phyloP scores from a whole-genome alignment of 331 rosid species.

The Phaseolus coccineus region DNA sequence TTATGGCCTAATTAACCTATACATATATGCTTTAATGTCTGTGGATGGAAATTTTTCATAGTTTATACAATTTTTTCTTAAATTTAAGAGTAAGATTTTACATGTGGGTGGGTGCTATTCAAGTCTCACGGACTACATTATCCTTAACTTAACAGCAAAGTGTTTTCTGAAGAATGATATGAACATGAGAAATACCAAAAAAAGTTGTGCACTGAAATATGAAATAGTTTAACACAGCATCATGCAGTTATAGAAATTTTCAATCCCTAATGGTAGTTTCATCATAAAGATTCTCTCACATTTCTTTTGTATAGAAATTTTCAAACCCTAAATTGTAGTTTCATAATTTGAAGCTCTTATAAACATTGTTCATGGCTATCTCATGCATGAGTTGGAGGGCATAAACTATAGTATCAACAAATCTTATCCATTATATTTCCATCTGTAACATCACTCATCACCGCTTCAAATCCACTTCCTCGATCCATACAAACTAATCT shows the following conservation, averaged over 20 bases:
- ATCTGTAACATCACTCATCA: background rate
- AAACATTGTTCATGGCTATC: background rate
- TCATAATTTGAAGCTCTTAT: background rate
- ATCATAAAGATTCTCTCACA: background rate
- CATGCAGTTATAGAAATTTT: too few relatives aligned
- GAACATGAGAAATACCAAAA: too few relatives aligned
- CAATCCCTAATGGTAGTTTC: background rate
- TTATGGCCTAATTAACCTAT: constrained; percentile 14
- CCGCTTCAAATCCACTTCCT: background rate
- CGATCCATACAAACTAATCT: background rate
- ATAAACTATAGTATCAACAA: background rate
- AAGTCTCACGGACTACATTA: background rate
- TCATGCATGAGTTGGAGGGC: background rate
- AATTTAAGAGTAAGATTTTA: background rate
- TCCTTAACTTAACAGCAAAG: background rate
- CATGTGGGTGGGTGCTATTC: background rate
- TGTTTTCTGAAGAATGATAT: background rate
- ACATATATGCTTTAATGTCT: constrained; percentile 2
- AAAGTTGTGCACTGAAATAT: too few relatives aligned
- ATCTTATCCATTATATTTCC: background rate
- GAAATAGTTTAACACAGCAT: too few relatives aligned
- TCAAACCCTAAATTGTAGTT: background rate
- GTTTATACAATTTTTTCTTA: background rate
- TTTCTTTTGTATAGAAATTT: background rate
- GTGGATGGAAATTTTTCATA: constrained; percentile 26